These are phyloP conservation scores for Parietichytrium sp. DNA, from an alignment of 108 stramenopile genomes.

Conservation along the genomic window DNA sequence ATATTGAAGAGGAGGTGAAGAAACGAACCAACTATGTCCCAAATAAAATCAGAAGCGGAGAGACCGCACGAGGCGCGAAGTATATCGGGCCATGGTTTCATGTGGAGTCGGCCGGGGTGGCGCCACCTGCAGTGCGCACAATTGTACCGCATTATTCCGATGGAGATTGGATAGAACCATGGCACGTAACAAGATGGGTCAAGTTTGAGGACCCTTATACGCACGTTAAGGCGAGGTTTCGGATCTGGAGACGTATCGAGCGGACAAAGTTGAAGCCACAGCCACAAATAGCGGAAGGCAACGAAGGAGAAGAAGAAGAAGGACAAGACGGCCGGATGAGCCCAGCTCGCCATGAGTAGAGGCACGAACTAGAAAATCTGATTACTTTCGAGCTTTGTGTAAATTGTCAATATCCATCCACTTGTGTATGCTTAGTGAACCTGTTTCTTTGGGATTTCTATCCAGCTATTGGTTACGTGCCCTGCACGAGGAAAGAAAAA, in stretches of 20 bases:
- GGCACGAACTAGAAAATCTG: too few relatives aligned
- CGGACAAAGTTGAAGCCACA: too few relatives aligned
- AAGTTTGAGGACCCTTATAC: neutral
- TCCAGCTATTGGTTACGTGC: too few relatives aligned
- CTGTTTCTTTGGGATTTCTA: too few relatives aligned
- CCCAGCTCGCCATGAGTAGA: too few relatives aligned
- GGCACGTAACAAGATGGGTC: neutral
- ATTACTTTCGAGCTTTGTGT: too few relatives aligned
- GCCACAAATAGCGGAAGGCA: too few relatives aligned
- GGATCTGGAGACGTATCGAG: slow-evolving; percentile 11
- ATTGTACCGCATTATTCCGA: neutral
- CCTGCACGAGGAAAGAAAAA: too few relatives aligned
- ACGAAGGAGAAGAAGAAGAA: too few relatives aligned
- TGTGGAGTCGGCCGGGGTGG: neutral
- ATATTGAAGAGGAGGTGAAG: slow-evolving; percentile 9
- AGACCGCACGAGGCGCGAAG: neutral
- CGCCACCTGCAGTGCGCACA: neutral
- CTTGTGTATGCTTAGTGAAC: too few relatives aligned
- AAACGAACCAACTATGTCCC: neutral
- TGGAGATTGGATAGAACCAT: slow-evolving; percentile 28
- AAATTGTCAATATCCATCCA: too few relatives aligned
- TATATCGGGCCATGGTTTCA: slow-evolving; percentile 34
- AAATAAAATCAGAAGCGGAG: neutral
- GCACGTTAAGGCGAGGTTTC: neutral
- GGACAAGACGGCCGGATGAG: too few relatives aligned